Conservation (phyloP, 2,329 filamentous ascomycete species). For the Aureobasidium sp. region DNA sequence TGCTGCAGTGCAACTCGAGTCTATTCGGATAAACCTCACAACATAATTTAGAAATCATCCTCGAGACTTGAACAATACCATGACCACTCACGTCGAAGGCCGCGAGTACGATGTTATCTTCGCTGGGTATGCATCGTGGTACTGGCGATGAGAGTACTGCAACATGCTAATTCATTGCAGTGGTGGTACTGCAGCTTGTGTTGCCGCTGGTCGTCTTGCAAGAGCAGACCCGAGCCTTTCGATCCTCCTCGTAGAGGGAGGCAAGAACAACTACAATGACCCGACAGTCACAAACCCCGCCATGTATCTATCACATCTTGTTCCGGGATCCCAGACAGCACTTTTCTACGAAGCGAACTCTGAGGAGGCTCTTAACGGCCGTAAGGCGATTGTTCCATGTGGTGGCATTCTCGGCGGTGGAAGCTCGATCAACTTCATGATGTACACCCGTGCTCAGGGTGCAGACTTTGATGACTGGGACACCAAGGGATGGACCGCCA, state of each 20-base stretch:
- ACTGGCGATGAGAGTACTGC: background rate
- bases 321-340: constrained; percentile 41
- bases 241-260: constrained; percentile 48
- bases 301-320: constrained; percentile 40
- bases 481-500: constrained; percentile 16
- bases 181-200: constrained; percentile 41
- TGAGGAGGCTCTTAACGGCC: constrained; percentile 34
- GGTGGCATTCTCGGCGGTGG: constrained; percentile 55
- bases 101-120: constrained; percentile 2
- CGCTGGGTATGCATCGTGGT: background rate
- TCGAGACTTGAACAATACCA: no score
- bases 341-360: constrained; percentile 45
- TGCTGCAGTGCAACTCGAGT: no score
- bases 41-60: no score
- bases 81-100: background rate
- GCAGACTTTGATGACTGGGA: constrained; percentile 18
- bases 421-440: constrained; percentile 32
- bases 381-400: constrained; percentile 36
- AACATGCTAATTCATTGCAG: background rate
- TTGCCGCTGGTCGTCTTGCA: constrained; percentile 43
- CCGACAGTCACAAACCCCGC: constrained; percentile 45
- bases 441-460: constrained; percentile 18
- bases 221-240: constrained; percentile 41
- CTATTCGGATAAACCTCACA: no score
- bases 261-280: constrained; percentile 44